A percentile compares a stretch with the other conserved stretches of the same genome.
phyloP scores from a whole-genome alignment of 2,329 filamentous ascomycete species.

The Orbilia quercus region DNA sequence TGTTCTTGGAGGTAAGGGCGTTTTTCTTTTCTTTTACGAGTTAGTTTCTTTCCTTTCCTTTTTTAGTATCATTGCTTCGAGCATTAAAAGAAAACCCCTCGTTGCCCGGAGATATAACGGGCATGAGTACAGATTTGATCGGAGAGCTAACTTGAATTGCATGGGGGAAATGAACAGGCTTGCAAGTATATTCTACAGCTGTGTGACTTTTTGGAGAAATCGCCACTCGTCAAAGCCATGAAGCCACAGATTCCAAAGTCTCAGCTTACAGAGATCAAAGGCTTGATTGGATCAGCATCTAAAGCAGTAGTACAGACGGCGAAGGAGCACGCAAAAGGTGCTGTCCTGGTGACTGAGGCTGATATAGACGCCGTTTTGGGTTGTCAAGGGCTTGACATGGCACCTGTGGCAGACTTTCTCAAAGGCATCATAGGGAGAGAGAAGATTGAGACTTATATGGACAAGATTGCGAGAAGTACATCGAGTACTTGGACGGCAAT shows the following conservation, averaged over 20 bases:
- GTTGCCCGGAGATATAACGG: neutral
- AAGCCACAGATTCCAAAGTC: constrained; percentile 53
- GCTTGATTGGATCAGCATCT: constrained; percentile 41
- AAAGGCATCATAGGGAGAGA: constrained; percentile 40
- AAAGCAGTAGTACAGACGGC: constrained; percentile 43
- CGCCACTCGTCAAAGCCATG: constrained; percentile 37
- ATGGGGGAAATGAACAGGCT: constrained; percentile 13
- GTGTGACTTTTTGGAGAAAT: constrained; percentile 50
- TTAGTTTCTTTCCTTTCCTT: constrained; percentile 5
- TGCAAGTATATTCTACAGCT: constrained; percentile 45
- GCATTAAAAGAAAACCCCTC: neutral
- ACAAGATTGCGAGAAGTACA: constrained; percentile 50
- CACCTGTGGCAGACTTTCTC: constrained; percentile 49
- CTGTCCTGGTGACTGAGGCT: constrained; percentile 41
- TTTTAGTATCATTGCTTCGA: neutral
- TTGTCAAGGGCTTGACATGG: constrained; percentile 46
- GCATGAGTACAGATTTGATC: constrained; percentile 7
- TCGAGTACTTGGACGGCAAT: constrained; percentile 44
- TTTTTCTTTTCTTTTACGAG: too few species aligned
- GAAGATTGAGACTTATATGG: constrained; percentile 49
- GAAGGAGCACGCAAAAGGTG: constrained; percentile 40
- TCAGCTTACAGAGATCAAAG: constrained; percentile 40
- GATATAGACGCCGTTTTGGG: constrained; percentile 55
- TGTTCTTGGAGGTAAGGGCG: constrained; percentile 52
- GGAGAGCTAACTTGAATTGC: constrained; percentile 18